Base-by-base conservation (phyloP, 1,284 basidiomycete species). In the Abortiporus biennis region DNA sequence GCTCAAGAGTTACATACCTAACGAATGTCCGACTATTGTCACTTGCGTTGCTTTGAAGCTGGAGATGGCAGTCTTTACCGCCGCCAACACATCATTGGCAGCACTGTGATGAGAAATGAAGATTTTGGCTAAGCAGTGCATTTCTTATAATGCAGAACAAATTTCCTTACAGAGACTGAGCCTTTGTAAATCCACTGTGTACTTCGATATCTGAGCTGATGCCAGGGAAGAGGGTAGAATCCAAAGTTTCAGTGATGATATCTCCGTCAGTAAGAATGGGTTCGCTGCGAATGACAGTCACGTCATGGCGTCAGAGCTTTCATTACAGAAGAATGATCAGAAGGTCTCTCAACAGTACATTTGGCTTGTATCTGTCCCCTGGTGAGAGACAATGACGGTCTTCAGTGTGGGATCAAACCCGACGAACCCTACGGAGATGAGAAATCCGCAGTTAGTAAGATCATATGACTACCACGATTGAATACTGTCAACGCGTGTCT, bases 181-280 rank as follows among this genome's bases (percentile, higher is more conserved):
- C 66, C 6, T 66, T 56, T 1, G 54, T 61, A 56, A 85, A 86
- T 4, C 81, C 80, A 16, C 53, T 58, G 54, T 85, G 81, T 0
- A 74, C 77, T 47, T 68, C 39, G 17, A 84, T 64, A 4, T 53
- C 50, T 0, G 64, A 59, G 23, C 63, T 54, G 29, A 81, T 42
- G 0, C 76, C 75, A 3, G 80, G 80, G 63, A 86, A 86, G 8
- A 82, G 60, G 0, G 46, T 48, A 3, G 54, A 21, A 40, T 62
- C 47, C n/a, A 67, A 51, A 6, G 40, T 43, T 6, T 44, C 50
- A 22, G 49, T 46, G 42, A 60, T 41, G 41, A 66, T 53, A 36
- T 63, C 54, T 2, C 43, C 54, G 41, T 70, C 67, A 11, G 57
- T 61, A 6, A 68, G 38, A 12, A 59, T 16, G 4, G 63, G 50